Conservation (phyloP, 805 yeast species). For the Ogataea thermomethanolica region DNA sequence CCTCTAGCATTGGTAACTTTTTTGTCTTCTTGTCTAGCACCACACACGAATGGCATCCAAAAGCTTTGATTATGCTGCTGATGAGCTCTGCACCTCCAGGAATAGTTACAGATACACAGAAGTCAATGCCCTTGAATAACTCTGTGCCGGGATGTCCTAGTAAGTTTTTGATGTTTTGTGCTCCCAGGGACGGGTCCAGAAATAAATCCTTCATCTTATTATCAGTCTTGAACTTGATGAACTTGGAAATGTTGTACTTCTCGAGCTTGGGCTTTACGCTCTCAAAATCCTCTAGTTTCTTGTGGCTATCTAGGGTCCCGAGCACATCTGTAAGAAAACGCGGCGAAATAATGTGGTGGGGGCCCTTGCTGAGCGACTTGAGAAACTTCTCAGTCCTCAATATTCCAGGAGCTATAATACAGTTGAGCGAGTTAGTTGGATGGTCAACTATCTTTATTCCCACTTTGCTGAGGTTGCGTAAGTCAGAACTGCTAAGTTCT, state of each 20-base stretch:
- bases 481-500: constrained; percentile 42
- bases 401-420: constrained; percentile 76
- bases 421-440: constrained; percentile 40
- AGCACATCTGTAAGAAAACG: constrained; percentile 47
- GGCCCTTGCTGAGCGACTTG: constrained; percentile 57
- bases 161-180: constrained; percentile 16
- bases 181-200: constrained; percentile 21
- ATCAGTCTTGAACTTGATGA: constrained; percentile 34
- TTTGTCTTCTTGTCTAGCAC: constrained; percentile 21
- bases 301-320: constrained; percentile 30
- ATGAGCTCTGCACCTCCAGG: constrained; percentile 60
- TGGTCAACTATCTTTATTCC: constrained; percentile 53
- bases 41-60: constrained; percentile 40
- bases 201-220: constrained; percentile 33
- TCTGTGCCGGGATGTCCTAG: constrained; percentile 22
- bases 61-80: constrained; percentile 53
- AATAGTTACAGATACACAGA: constrained; percentile 55
- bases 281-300: constrained; percentile 26
- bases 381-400: constrained; percentile 85
- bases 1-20: constrained; percentile 11
- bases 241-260: constrained; percentile 27
- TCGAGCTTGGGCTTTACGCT: constrained; percentile 24
- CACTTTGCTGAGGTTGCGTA: constrained; percentile 39
- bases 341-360: constrained; percentile 53
- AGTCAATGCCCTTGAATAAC: constrained; percentile 45